Percentiles rank a stretch among this genome's conserved stretches.
Evolutionary conservation across 2,329 filamentous ascomycete species (phyloP).

Genomic region (Nemania bipapillata): DNA sequence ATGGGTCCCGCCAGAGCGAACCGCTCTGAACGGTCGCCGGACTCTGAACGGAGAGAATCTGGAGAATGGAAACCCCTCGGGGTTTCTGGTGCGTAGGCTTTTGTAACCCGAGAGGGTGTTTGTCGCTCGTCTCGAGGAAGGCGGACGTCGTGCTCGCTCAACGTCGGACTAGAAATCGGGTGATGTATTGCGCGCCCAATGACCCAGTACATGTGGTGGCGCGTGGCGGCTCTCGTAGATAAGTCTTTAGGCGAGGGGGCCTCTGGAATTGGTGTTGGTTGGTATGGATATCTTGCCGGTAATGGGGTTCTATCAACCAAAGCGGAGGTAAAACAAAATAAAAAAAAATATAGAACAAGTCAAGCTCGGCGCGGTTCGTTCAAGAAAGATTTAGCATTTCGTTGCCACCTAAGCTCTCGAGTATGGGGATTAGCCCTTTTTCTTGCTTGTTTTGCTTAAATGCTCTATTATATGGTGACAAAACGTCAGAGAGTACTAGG

Average conservation of each 20-base stretch:
- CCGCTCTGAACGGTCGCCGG: conserved; percentile 78
- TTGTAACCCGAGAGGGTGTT: conserved; percentile 47
- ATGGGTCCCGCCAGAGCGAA: conserved; percentile 81
- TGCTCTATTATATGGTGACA: conserved; percentile 53
- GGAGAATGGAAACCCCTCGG: conserved; percentile 64
- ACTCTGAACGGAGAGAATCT: conserved; percentile 70
- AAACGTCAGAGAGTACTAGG: conserved; percentile 50
- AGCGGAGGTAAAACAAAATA: conserved; percentile 36
- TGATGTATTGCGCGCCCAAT: conserved; percentile 49
- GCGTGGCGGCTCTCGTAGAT: conserved; percentile 43
- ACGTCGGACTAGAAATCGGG: conserved; percentile 45
- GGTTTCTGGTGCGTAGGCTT: conserved; percentile 59
- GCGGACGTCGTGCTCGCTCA: conserved; percentile 48
- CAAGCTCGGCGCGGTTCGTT: conserved; percentile 46
- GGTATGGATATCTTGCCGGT: conserved; percentile 44
- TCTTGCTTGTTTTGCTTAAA: conserved; percentile 52
- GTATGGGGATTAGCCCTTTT: conserved; percentile 51
- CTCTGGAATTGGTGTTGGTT: conserved; percentile 30
- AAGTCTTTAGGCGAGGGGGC: conserved; percentile 37
- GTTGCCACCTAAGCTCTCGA: conserved; percentile 48
- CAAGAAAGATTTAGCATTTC: conserved; percentile 46
- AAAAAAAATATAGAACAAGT: conserved; percentile 36
- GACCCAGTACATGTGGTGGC: conserved; percentile 54
- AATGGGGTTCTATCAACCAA: conserved; percentile 44
- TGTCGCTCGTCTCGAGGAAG: conserved; percentile 50